Conservation (phyloP, 2,329 filamentous ascomycete species). For the Claviceps pazoutovae region DNA sequence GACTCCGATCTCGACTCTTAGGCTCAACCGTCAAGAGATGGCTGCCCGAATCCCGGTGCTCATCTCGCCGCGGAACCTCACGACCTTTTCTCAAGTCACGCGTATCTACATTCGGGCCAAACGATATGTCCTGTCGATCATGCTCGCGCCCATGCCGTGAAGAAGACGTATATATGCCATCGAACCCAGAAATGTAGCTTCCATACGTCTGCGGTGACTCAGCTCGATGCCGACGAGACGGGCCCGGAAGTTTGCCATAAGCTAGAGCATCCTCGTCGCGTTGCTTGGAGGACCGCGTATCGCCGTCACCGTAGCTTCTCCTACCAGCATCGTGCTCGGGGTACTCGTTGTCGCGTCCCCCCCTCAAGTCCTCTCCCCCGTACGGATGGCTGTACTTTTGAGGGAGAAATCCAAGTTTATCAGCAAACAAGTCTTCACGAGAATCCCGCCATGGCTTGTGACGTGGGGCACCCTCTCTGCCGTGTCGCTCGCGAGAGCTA, state of each 20-base stretch:
- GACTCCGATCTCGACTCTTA: conserved; percentile 8
- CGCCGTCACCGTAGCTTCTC: conserved; percentile 12
- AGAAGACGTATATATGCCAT: conserved; percentile 10
- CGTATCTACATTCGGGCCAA: conserved; percentile 10
- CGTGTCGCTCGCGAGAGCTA: not conserved
- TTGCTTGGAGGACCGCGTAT: conserved; percentile 9
- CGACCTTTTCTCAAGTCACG: conserved; percentile 10
- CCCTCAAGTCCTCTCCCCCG: no score
- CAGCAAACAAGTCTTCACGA: no score
- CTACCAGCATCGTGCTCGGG: conserved; percentile 10
- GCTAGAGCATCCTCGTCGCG: conserved; percentile 33
- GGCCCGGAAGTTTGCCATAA: conserved; percentile 27
- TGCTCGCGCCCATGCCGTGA: conserved; percentile 9
- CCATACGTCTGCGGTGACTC: conserved; percentile 15
- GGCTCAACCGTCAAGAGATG: conserved; percentile 31
- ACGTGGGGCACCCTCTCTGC: no score
- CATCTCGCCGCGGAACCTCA: conserved; percentile 15
- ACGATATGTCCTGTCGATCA: conserved; percentile 2
- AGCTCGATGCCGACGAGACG: conserved; percentile 12
- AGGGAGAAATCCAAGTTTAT: no score
- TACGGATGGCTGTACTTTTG: no score
- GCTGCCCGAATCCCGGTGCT: conserved; percentile 23
- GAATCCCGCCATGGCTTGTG: no score
- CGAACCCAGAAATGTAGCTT: conserved; percentile 13
- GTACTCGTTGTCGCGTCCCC: conserved; percentile 4